A percentile compares a stretch with the other conserved stretches of the same genome.
phyloP scores from a whole-genome alignment of 805 yeast species.

The Wickerhamomyces ciferrii region DNA sequence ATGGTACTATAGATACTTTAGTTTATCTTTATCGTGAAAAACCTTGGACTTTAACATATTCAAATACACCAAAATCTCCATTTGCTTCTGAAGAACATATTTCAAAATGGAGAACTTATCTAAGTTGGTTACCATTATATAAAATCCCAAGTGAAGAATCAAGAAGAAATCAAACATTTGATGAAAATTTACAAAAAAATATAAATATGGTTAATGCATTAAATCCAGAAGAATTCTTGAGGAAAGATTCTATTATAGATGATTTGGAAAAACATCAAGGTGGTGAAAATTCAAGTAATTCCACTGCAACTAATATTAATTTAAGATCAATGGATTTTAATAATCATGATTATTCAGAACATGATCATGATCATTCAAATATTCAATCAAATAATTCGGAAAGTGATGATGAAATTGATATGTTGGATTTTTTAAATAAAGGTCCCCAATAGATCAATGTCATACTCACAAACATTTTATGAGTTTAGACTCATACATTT shows the following conservation, averaged over 20 bases:
- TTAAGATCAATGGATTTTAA: not conserved
- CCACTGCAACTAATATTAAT: not conserved
- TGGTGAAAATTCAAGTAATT: not conserved
- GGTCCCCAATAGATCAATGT: constrained; percentile 24
- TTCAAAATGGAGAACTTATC: constrained; percentile 32
- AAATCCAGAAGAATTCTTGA: constrained; percentile 13
- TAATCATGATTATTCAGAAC: not conserved
- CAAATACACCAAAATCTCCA: constrained; percentile 19
- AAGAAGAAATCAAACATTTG: not conserved
- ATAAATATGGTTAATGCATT: not conserved
- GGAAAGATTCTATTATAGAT: not conserved
- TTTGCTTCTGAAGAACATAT: constrained; percentile 16
- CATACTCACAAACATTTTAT: not conserved
- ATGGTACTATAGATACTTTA: constrained; percentile 69
- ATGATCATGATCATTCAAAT: not conserved
- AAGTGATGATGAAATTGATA: constrained; percentile 32
- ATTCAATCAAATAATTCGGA: not conserved
- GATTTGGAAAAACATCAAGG: not conserved
- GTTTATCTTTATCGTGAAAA: constrained; percentile 75
- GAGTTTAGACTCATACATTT: no score
- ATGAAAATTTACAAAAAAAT: not conserved
- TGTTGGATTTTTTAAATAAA: constrained; percentile 38
- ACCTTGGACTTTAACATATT: constrained; percentile 59
- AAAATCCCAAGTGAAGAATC: constrained; percentile 32
- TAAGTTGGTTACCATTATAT: constrained; percentile 40